phyloP scores from a whole-genome alignment of 257 asterid genomes.

The Fraxinus quadrangulata region DNA sequence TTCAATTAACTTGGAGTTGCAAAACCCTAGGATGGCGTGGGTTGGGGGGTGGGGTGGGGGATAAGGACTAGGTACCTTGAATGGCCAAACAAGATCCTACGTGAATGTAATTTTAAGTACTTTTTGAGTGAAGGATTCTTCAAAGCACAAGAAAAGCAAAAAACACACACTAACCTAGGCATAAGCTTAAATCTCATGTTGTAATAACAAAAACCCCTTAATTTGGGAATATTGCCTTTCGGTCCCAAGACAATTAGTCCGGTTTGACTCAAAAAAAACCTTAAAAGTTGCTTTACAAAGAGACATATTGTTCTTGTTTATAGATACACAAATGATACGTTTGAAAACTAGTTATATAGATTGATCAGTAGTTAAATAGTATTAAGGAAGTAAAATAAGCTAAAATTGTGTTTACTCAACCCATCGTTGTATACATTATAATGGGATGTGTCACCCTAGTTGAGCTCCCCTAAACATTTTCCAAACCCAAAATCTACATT shows the following conservation, averaged over 20 bases:
- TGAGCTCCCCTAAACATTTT: slow-evolving; percentile 22
- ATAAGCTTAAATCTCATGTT: not conserved
- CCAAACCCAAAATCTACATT: slow-evolving; percentile 37
- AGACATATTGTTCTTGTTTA: not conserved
- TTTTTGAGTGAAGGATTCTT: slow-evolving; percentile 10
- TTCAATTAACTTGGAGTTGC: not conserved
- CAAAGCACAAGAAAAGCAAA: not conserved
- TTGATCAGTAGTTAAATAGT: not conserved
- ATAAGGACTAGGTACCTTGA: not conserved
- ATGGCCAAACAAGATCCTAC: slow-evolving; percentile 27
- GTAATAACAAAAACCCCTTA: slow-evolving; percentile 18
- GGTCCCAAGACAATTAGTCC: slow-evolving; percentile 33
- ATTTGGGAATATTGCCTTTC: slow-evolving; percentile 34
- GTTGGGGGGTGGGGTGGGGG: not conserved
- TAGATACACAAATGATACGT: not conserved
- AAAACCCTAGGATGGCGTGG: slow-evolving; percentile 29
- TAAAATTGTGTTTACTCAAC: not conserved
- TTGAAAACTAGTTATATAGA: not conserved
- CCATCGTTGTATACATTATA: too few relatives aligned
- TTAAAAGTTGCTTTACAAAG: not conserved
- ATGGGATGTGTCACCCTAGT: not conserved
- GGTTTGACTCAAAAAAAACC: slow-evolving; percentile 27
- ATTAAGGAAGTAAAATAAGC: not conserved
- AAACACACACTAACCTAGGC: not conserved
- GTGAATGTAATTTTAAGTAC: slow-evolving; percentile 18